phyloP scores from a whole-genome alignment of 441 rosid genomes.

The Gossypium gossypioides region DNA sequence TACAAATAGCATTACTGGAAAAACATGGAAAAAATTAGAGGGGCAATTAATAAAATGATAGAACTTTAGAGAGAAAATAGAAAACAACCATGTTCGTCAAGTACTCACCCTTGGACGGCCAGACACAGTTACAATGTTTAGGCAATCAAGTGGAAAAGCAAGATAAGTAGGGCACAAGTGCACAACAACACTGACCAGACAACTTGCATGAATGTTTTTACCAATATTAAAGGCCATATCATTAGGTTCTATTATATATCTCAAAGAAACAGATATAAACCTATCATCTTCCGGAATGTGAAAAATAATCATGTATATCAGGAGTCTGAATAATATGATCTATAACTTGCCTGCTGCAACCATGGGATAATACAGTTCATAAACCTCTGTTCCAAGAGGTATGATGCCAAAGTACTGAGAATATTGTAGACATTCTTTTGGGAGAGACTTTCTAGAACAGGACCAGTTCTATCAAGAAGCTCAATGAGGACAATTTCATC shows the following conservation, averaged over 20 bases:
- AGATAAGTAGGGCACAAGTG: background rate
- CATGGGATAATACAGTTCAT: constrained; percentile 59
- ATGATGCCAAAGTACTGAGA: constrained; percentile 50
- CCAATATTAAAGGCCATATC: background rate
- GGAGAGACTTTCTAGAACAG: constrained; percentile 61
- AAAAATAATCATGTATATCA: background rate
- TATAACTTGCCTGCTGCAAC: constrained; percentile 70
- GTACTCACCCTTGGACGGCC: background rate
- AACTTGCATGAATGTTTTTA: background rate
- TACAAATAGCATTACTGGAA: background rate
- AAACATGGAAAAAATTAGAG: background rate
- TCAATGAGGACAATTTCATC: constrained; percentile 60
- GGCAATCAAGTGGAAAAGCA: background rate
- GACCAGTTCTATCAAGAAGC: constrained; percentile 84
- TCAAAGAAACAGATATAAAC: background rate
- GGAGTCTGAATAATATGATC: background rate
- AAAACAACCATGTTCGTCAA: background rate
- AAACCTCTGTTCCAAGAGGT: constrained; percentile 60
- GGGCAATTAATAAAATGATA: background rate
- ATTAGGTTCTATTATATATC: background rate
- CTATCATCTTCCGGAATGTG: background rate
- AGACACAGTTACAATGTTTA: background rate
- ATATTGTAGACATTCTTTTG: constrained; percentile 49
- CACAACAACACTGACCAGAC: background rate
- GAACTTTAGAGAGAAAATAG: background rate